These are phyloP conservation scores for Boletus sp. DNA, from an alignment of 768 basidiomycete species.

Conservation along the genomic window DNA sequence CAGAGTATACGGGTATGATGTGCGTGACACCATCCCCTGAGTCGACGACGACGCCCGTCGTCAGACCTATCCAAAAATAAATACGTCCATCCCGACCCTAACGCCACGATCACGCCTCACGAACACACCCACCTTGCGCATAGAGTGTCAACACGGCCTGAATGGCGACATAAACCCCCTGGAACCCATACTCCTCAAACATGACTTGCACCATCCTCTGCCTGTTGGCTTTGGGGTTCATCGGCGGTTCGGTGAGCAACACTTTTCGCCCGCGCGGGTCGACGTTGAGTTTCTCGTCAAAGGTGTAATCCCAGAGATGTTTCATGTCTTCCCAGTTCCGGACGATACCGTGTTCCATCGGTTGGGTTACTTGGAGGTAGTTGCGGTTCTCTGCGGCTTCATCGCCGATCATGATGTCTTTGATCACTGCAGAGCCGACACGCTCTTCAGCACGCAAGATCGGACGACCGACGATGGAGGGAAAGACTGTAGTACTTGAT, in stretches of 20 bases:
- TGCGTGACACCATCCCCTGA: slow-evolving; percentile 99
- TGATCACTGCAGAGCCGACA: slow-evolving; percentile 79
- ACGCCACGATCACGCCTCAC: not conserved
- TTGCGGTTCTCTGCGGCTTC: slow-evolving; percentile 92
- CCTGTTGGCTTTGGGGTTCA: slow-evolving; percentile 95
- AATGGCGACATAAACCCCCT: slow-evolving; percentile 94
- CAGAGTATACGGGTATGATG: slow-evolving; percentile 98
- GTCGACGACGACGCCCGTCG: slow-evolving; percentile 98
- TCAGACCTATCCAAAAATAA: slow-evolving; percentile 63
- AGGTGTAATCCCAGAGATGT: slow-evolving; percentile 97
- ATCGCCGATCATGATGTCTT: slow-evolving; percentile 98
- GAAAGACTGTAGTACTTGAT: slow-evolving; percentile 62
- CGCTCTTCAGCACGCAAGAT: slow-evolving; percentile 98
- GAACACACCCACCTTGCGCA: slow-evolving; percentile 77
- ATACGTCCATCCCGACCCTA: not conserved
- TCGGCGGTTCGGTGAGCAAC: slow-evolving; percentile 94
- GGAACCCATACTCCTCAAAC: slow-evolving; percentile 98
- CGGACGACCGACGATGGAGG: slow-evolving; percentile 94
- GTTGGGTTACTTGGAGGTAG: slow-evolving; percentile 94
- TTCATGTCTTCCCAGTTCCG: slow-evolving; percentile 99
- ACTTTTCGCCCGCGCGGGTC: slow-evolving; percentile 87
- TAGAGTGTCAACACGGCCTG: slow-evolving; percentile 98
- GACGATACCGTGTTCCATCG: slow-evolving; percentile 99
- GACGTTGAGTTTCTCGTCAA: slow-evolving; percentile 89
- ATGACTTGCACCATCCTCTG: slow-evolving; percentile 96